Percentiles rank a stretch among this genome's conserved stretches.
phyloP scores from a whole-genome alignment of 139 green algal genomes.

The Coelastrella sp. region DNA sequence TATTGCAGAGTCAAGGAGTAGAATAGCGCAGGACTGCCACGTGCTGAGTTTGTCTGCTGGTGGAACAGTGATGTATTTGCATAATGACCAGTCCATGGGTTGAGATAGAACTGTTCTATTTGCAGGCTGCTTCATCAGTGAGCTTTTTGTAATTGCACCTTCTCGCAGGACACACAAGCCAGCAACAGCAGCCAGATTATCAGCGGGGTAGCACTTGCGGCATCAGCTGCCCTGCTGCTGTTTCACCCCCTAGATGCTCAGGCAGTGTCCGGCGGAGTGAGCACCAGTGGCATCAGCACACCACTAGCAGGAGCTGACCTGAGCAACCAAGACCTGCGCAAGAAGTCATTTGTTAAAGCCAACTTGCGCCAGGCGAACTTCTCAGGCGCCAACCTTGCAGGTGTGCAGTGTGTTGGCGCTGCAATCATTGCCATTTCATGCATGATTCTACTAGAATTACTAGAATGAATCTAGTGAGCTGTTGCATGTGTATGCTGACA shows the following conservation, averaged over 20 bases:
- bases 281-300: conserved; percentile 48
- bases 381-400: conserved; percentile 67
- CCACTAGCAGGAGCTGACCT: conserved; percentile 48
- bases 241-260: background rate
- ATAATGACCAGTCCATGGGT: too few relatives aligned
- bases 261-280: conserved; percentile 50
- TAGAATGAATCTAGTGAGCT: background rate
- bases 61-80: too few relatives aligned
- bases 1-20: too few relatives aligned
- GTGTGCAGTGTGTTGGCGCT: background rate
- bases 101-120: background rate
- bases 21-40: too few relatives aligned
- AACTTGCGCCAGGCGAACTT: conserved; percentile 79
- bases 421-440: background rate
- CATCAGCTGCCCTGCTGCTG: conserved; percentile 35
- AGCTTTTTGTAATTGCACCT: background rate
- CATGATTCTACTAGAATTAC: background rate
- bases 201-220: background rate
- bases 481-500: background rate
- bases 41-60: too few relatives aligned
- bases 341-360: conserved; percentile 73
- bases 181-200: conserved; percentile 16
- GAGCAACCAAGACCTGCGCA: conserved; percentile 65
- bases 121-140: background rate
- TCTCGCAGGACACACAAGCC: background rate